A percentile compares a stretch with the other conserved stretches of the same genome.
These are phyloP conservation scores for Ceratocystis smalleyi DNA, from an alignment of 2,329 filamentous ascomycete species.

Conservation along the genomic window DNA sequence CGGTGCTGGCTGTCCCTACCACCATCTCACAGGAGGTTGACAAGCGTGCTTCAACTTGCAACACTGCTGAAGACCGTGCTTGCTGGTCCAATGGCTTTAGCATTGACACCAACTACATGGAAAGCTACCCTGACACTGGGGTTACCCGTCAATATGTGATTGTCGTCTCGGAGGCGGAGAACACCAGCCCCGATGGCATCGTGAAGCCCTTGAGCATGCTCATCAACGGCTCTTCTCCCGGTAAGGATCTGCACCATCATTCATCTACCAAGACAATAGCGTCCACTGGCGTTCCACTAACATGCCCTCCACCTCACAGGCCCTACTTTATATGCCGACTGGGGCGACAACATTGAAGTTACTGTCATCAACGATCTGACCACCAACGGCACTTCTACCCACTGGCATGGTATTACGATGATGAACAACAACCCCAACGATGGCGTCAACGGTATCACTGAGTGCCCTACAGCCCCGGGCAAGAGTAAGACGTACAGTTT, in stretches of 20 bases:
- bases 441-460: slow-evolving; percentile 30
- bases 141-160: slow-evolving; percentile 19
- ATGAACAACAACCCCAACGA: slow-evolving; percentile 31
- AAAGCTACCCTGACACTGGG: slow-evolving; percentile 23
- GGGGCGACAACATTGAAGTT: slow-evolving; percentile 39
- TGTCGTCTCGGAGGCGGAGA: slow-evolving; percentile 17
- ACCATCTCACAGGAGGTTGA: slow-evolving; percentile 20
- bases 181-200: slow-evolving; percentile 17
- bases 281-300: background rate
- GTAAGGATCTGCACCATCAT: slow-evolving; percentile 9
- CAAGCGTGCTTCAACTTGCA: slow-evolving; percentile 18
- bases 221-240: slow-evolving; percentile 19
- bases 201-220: slow-evolving; percentile 20
- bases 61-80: slow-evolving; percentile 19
- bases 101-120: slow-evolving; percentile 22
- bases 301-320: slow-evolving; percentile 1
- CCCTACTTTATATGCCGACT: slow-evolving; percentile 23
- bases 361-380: slow-evolving; percentile 51
- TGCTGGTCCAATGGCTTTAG: slow-evolving; percentile 22
- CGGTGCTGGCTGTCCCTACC: slow-evolving; percentile 12
- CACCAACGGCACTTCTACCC: slow-evolving; percentile 30
- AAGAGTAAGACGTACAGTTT: slow-evolving; percentile 25
- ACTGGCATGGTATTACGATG: slow-evolving; percentile 36
- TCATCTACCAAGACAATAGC: background rate
- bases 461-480: slow-evolving; percentile 28